These are phyloP conservation scores for Venturia nashicola DNA, from an alignment of 2,329 filamentous ascomycete species.

Conservation along the genomic window DNA sequence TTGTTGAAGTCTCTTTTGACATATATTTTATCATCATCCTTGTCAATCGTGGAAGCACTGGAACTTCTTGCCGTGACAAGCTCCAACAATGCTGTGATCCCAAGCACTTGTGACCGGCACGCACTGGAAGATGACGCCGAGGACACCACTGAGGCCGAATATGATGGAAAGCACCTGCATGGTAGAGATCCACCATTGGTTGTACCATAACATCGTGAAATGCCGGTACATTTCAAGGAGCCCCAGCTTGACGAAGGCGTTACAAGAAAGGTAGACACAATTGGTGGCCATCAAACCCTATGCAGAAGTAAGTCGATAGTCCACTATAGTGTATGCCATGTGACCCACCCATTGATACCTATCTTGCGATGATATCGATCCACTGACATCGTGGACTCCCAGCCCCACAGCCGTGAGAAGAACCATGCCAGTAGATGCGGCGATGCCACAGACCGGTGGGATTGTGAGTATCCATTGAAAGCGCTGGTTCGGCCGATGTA, in stretches of 20 bases:
- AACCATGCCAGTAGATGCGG: background rate
- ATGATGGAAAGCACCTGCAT: background rate
- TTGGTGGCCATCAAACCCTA: background rate
- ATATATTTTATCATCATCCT: background rate
- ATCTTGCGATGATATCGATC: background rate
- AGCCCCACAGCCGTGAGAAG: background rate
- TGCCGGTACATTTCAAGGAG: background rate
- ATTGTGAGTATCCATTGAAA: background rate
- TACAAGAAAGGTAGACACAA: background rate
- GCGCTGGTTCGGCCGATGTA: background rate
- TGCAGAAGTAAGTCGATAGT: background rate
- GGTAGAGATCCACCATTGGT: background rate
- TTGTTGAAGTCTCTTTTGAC: background rate
- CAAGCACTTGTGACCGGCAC: background rate
- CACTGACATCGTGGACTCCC: background rate
- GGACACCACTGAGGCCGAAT: background rate
- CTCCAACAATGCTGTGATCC: background rate
- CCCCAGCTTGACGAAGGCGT: background rate
- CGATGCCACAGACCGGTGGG: background rate
- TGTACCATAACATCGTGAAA: background rate
- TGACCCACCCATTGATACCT: background rate
- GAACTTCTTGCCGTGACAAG: background rate
- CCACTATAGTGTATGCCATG: background rate
- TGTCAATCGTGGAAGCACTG: background rate
- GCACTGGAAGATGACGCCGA: background rate